Evolutionary conservation across 164 flowering plant genomes (phyloP).

Genomic region (Magnolia officinalis): DNA sequence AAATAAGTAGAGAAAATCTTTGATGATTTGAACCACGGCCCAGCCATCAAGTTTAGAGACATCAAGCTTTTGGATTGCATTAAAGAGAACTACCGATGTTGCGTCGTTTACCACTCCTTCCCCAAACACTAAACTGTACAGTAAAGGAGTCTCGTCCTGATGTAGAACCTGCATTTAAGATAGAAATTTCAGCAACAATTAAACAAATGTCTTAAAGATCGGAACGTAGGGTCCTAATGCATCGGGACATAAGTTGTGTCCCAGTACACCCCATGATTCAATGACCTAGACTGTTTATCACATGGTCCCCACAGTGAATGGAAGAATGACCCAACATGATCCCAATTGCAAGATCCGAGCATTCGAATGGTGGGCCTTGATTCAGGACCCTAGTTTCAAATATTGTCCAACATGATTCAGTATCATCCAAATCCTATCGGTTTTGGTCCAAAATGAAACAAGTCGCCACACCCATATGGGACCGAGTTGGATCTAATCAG

Average conservation of each 20-base stretch:
- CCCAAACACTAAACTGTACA: conserved; percentile 95
- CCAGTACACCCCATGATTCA: not conserved
- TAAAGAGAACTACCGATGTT: conserved; percentile 88
- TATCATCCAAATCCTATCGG: too few relatives aligned
- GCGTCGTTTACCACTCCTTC: conserved; percentile 99
- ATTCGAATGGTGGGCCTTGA: too few relatives aligned
- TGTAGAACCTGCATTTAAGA: conserved; percentile 56
- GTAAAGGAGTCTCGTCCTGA: conserved; percentile 89
- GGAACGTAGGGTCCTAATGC: not conserved
- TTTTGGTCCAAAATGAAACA: too few relatives aligned
- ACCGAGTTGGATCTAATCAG: too few relatives aligned
- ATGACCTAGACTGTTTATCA: not conserved
- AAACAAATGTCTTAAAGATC: not conserved
- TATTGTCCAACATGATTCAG: not conserved
- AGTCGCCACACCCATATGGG: too few relatives aligned
- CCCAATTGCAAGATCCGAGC: not conserved
- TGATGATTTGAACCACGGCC: conserved; percentile 37
- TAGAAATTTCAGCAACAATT: not conserved
- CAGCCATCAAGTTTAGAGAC: conserved; percentile 36
- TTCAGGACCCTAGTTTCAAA: not conserved
- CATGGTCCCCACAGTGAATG: not conserved
- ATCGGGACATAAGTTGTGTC: not conserved
- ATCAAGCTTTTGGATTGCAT: conserved; percentile 75
- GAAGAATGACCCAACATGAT: not conserved
- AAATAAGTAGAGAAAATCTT: conserved; percentile 72